phyloP scores from a whole-genome alignment of 1,284 basidiomycete species.

The Cryptococcus jaspeensis region DNA sequence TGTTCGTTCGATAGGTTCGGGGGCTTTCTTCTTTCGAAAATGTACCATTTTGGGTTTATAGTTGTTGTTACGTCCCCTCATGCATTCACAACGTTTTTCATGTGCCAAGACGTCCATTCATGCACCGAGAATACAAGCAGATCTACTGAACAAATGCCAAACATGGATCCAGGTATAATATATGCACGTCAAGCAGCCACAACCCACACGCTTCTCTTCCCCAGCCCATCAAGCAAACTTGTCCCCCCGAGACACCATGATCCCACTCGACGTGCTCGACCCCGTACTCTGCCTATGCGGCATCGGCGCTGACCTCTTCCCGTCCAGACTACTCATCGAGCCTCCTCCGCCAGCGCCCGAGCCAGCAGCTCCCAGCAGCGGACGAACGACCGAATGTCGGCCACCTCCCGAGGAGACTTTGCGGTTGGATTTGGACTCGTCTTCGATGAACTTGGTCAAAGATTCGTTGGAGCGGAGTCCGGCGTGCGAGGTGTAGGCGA shows the following conservation, averaged over 20 bases:
- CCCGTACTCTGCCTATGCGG: conserved; percentile 13
- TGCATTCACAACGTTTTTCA: too few relatives aligned
- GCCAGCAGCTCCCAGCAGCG: background rate
- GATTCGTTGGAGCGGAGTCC: conserved; percentile 6
- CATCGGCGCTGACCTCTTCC: conserved; percentile 7
- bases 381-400: conserved; percentile 30
- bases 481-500: background rate
- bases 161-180: background rate
- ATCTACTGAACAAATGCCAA: too few relatives aligned
- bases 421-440: conserved; percentile 30
- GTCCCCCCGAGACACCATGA: conserved; percentile 18
- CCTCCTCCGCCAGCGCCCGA: background rate
- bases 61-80: too few relatives aligned
- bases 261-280: conserved; percentile 12
- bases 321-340: background rate
- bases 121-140: too few relatives aligned
- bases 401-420: conserved; percentile 19
- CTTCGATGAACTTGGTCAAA: conserved; percentile 25
- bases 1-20: too few relatives aligned
- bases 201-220: background rate
- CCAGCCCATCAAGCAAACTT: conserved; percentile 14
- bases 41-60: too few relatives aligned
- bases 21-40: too few relatives aligned
- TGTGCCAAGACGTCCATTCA: too few relatives aligned
- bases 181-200: background rate